Evolutionary conservation across 2,329 filamentous ascomycete genomes (phyloP).

Genomic region (Cytospora mali): DNA sequence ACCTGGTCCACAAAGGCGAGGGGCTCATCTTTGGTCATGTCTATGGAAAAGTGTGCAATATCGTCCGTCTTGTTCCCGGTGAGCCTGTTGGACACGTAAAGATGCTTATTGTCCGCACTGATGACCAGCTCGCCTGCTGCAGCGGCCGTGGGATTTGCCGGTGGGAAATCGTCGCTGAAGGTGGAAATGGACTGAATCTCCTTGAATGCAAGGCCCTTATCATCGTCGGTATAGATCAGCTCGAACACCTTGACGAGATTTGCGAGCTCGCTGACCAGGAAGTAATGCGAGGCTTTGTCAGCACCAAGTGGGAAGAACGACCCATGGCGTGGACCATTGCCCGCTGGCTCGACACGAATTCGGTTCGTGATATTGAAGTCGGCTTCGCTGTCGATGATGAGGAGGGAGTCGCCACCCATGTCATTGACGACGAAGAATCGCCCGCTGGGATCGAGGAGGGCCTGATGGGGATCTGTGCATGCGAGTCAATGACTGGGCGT

Average conservation of each 20-base stretch:
- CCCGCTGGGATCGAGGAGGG: slow-evolving; percentile 51
- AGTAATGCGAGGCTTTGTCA: slow-evolving; percentile 46
- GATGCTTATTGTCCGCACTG: slow-evolving; percentile 44
- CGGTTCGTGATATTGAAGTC: slow-evolving; percentile 42
- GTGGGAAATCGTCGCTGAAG: slow-evolving; percentile 41
- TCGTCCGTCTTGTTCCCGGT: slow-evolving; percentile 49
- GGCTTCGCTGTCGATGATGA: slow-evolving; percentile 49
- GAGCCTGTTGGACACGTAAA: slow-evolving; percentile 57
- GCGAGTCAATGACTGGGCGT: background rate
- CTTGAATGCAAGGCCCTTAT: slow-evolving; percentile 39
- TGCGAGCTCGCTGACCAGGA: slow-evolving; percentile 50
- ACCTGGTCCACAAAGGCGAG: slow-evolving; percentile 41
- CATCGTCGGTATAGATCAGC: slow-evolving; percentile 42
- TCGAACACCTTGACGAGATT: slow-evolving; percentile 49
- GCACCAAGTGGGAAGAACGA: slow-evolving; percentile 46
- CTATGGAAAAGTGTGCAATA: slow-evolving; percentile 49
- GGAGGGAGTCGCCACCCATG: slow-evolving; percentile 51
- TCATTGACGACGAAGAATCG: slow-evolving; percentile 53
- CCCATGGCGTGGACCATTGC: slow-evolving; percentile 54
- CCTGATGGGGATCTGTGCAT: slow-evolving; percentile 47
- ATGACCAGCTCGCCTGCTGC: slow-evolving; percentile 51
- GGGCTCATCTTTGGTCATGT: slow-evolving; percentile 33
- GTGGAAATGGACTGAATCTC: slow-evolving; percentile 44
- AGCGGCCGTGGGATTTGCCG: slow-evolving; percentile 42
- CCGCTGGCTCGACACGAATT: slow-evolving; percentile 39